Evolutionary conservation across 2,329 filamentous ascomycete species (phyloP).

Genomic region (Fusarium tupiense): DNA sequence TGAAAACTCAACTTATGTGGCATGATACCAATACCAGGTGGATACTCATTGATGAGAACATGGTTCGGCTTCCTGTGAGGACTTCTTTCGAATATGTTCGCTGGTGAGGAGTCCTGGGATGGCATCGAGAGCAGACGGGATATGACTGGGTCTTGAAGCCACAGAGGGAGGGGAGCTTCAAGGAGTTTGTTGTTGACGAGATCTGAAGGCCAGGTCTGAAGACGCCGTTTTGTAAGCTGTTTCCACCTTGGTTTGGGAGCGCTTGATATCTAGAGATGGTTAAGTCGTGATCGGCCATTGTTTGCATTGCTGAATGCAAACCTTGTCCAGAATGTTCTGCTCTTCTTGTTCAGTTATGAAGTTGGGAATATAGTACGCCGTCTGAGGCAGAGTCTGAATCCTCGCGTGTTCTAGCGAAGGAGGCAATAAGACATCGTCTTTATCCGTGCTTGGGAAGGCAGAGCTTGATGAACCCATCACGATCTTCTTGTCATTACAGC

Average conservation of each 20-base stretch:
- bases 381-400: constrained; percentile 66
- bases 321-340: constrained; percentile 74
- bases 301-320: constrained; percentile 46
- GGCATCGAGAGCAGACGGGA: constrained; percentile 65
- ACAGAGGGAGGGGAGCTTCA: constrained; percentile 76
- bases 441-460: background rate
- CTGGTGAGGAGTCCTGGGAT: constrained; percentile 41
- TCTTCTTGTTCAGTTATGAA: constrained; percentile 86
- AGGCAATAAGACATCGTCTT: constrained; percentile 51
- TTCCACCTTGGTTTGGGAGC: constrained; percentile 85
- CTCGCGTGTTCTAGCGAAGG: constrained; percentile 60
- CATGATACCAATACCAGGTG: constrained; percentile 92
- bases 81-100: constrained; percentile 67
- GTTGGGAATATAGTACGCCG: constrained; percentile 85
- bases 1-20: constrained; percentile 74
- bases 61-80: constrained; percentile 86
- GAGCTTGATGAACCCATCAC: constrained; percentile 26
- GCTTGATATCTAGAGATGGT: constrained; percentile 59
- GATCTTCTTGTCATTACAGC: background rate
- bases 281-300: constrained; percentile 23
- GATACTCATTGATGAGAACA: constrained; percentile 93
- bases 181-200: constrained; percentile 83
- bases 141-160: constrained; percentile 77
- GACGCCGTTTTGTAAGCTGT: constrained; percentile 83
- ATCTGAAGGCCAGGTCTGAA: constrained; percentile 90